Evolutionary conservation across 306 rosid species (phyloP), one percentile per base, ranked within the genome.

Genomic region (Begonia fuchsioides): DNA sequence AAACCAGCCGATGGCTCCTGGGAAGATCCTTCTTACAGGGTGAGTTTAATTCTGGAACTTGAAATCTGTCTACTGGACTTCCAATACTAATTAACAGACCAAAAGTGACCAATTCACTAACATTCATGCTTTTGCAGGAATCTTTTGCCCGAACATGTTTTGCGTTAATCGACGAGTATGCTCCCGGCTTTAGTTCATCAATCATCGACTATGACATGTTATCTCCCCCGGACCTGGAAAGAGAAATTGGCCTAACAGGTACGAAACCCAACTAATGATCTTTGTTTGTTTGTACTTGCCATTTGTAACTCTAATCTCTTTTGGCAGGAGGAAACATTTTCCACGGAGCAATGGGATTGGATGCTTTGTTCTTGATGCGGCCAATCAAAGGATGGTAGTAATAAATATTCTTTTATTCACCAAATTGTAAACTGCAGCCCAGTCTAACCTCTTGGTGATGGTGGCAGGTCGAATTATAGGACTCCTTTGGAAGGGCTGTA

Each of bases 161-260:
- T 63, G 16, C 50, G 49, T 63, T 84, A 65, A 79, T 88, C 53
- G 93, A 88, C 47, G 93, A 88, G 62, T 81, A 88, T 65, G 93
- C 90, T 44, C 93, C 95, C 13, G 82, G 87, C 49, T 84, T 90
- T 68, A 74, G 93, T 62, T 39, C 86, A 57, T 81, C 97, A 50
- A 17, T 88, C n/a, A 58, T 88, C 54, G 97, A 74, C n/a, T 78
- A 83, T 39, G 95, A 88, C 66, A 83, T 83, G 96, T 66, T 88
- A 73, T 80, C 96, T 38, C 96, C 96, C 2, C 96, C 93, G 39
- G 96, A 88, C 61, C 96, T 88, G 56, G 96, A 88, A 66, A 78
- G 88, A 68, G 93, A 83, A 78, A 63, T 88, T 13, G 96, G 95
- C 59, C 65, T 88, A 67, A 88, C 94, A 61, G 96, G 96, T 87